Percentiles rank a stretch among this genome's conserved stretches.
phyloP scores from a whole-genome alignment of 2,329 filamentous ascomycete species.

The Colletotrichum sansevieriae region DNA sequence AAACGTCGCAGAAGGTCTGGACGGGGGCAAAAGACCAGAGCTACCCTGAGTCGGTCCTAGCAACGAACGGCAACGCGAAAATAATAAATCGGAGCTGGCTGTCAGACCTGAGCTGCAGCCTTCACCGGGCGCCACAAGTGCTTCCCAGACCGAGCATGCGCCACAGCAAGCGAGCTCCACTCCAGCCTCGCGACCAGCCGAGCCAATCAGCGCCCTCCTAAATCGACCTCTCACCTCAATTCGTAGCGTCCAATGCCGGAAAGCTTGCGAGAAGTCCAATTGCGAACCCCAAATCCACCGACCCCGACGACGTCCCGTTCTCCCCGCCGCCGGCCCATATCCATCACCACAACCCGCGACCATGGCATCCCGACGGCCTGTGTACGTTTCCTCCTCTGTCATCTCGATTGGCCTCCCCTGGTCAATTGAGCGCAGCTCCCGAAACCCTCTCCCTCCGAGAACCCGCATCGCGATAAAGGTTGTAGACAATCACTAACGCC shows the following conservation, averaged over 20 bases:
- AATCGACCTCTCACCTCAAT: slow-evolving; percentile 58
- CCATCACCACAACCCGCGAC: slow-evolving; percentile 45
- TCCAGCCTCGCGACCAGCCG: slow-evolving; percentile 49
- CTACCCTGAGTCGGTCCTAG: slow-evolving; percentile 26
- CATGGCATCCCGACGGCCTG: slow-evolving; percentile 58
- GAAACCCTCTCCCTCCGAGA: not conserved
- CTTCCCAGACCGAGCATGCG: slow-evolving; percentile 28
- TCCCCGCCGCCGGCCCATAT: slow-evolving; percentile 21
- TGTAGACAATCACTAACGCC: not conserved
- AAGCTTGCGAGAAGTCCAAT: slow-evolving; percentile 35
- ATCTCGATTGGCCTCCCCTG: not conserved
- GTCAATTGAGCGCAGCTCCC: slow-evolving; percentile 24
- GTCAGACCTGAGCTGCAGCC: slow-evolving; percentile 1
- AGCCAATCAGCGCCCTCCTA: slow-evolving; percentile 55
- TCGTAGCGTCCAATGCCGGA: slow-evolving; percentile 43
- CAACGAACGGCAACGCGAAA: slow-evolving; percentile 39
- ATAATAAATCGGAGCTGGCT: slow-evolving; percentile 42
- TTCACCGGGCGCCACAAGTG: slow-evolving; percentile 41
- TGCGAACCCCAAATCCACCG: slow-evolving; percentile 47
- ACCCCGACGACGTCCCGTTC: slow-evolving; percentile 32
- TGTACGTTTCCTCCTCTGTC: slow-evolving; percentile 51
- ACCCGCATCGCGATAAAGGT: not conserved
- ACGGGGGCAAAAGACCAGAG: slow-evolving; percentile 7
- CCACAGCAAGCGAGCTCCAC: not conserved
- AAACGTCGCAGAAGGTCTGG: not conserved